Base-by-base conservation (phyloP, 2,329 filamentous ascomycete species). In the Hymenoscyphus linearis region DNA sequence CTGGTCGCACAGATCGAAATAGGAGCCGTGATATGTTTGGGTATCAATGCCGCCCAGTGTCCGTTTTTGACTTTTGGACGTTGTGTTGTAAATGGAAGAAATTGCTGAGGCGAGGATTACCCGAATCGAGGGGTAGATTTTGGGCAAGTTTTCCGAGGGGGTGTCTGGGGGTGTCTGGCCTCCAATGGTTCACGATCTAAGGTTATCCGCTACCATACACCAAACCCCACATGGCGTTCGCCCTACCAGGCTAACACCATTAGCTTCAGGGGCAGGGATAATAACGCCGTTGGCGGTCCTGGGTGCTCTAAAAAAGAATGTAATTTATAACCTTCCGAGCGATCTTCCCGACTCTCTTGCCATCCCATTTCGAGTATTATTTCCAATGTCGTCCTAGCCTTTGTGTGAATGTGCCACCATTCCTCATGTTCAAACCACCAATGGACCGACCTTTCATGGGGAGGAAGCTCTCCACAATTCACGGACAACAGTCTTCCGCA, bases 381-480 rank as follows among this genome's bases (percentile, higher is more conserved):
- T n/a, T n/a, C 40, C 40, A 47, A 18, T 47, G 40, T 44, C 18
- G 16, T 44, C 9, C 5, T 7, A 47, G 18, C 31, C 10, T 9
- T 31, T 31, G 31, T 31, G 6, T 31, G 6, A 9, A 9, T 31
- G 31, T 31, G 31, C 31, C 31, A 31, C 31, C 6, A 5, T 31
- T 31, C 31, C 31, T 31, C 31, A 31, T 47, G 4, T 22, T 22
- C 40, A 22, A n/a, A n/a, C n/a, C 37, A 31, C 55, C 55, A 57
- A 57, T 57, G 13, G 31, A 50, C 34, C 18, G 13, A 36, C n/a
- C 40, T 40, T 44, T 44, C 35, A 25, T 57, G 18, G n/a, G 35
- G 36, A 40, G 22, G 44, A 22, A 40, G 36, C 36, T 22, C 55
- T 27, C 55, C 55, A 31, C 36, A 47, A 36, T 57, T 56, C n/a